Conservation (phyloP, 2,329 filamentous ascomycete genomes). For the Paraphoma chrysanthemicola region DNA sequence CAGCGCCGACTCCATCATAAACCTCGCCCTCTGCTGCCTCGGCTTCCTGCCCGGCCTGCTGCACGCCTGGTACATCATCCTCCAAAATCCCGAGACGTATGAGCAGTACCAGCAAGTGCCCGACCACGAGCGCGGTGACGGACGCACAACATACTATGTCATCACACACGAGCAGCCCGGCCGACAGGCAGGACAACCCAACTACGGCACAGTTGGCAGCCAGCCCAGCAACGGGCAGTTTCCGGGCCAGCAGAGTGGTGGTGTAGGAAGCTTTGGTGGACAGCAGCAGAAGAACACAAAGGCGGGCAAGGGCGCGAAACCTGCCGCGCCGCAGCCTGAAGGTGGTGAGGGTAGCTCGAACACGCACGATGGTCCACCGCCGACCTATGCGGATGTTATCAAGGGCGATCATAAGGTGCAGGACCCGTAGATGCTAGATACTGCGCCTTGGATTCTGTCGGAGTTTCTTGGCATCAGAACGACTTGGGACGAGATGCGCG, state of each 20-base stretch:
- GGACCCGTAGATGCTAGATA: constrained; percentile 21
- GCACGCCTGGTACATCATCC: constrained; percentile 98
- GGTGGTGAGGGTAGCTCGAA: constrained; percentile 36
- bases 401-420: constrained; percentile 93
- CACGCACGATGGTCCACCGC: constrained; percentile 64
- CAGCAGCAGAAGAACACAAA: constrained; percentile 28
- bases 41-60: constrained; percentile 79
- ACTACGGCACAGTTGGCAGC: constrained; percentile 53
- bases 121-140: constrained; percentile 58
- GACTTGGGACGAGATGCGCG: neutral
- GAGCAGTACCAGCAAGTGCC: constrained; percentile 66
- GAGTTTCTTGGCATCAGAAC: neutral
- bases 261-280: constrained; percentile 37
- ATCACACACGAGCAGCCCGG: constrained; percentile 47
- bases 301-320: constrained; percentile 15
- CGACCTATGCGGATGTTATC: constrained; percentile 89
- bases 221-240: constrained; percentile 51
- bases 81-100: constrained; percentile 78
- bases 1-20: constrained; percentile 90
- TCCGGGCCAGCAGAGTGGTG: constrained; percentile 49
- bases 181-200: constrained; percentile 36
- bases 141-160: constrained; percentile 35
- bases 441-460: neutral
- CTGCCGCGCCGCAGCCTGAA: constrained; percentile 12
- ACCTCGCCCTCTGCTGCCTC: constrained; percentile 79